phyloP scores from a whole-genome alignment of 371 early-diverging fungal genomes.

The Apophysomyces sp. region DNA sequence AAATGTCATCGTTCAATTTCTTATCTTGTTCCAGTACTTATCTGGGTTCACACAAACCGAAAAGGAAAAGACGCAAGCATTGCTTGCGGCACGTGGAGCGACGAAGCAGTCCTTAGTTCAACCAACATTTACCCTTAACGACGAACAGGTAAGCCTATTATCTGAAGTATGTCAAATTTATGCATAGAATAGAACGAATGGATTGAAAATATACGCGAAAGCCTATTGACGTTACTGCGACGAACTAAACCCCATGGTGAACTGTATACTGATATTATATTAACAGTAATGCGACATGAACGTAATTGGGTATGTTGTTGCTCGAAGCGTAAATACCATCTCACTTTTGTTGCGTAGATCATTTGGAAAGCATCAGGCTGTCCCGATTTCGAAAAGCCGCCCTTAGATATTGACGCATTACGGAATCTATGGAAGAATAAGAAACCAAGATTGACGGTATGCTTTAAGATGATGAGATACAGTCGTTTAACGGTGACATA shows the following conservation, averaged over 20 bases:
- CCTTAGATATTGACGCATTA: slow-evolving; percentile 22
- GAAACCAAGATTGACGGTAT: slow-evolving; percentile 22
- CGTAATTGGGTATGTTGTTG: slow-evolving; percentile 37
- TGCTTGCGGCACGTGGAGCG: slow-evolving; percentile 29
- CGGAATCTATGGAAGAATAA: slow-evolving; percentile 17
- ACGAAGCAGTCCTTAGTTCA: slow-evolving; percentile 34
- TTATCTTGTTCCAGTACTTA: slow-evolving; percentile 72
- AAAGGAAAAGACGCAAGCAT: slow-evolving; percentile 34
- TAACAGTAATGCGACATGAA: slow-evolving; percentile 38
- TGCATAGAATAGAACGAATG: slow-evolving; percentile 23
- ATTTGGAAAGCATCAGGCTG: slow-evolving; percentile 53
- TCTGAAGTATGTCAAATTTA: too few relatives aligned
- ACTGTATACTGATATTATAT: slow-evolving; percentile 43
- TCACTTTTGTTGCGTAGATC: slow-evolving; percentile 20
- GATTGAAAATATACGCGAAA: slow-evolving; percentile 23
- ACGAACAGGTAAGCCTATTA: slow-evolving; percentile 27
- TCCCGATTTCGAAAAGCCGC: slow-evolving; percentile 44
- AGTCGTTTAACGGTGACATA: not conserved
- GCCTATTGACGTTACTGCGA: slow-evolving; percentile 22
- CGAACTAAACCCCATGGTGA: slow-evolving; percentile 45
- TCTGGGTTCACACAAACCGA: slow-evolving; percentile 36
- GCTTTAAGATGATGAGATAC: not conserved
- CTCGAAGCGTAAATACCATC: not conserved
- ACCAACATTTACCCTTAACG: slow-evolving; percentile 27
- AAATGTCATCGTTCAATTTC: slow-evolving; percentile 76